phyloP scores from a whole-genome alignment of 148 eudicot genomes.

The Polygonum aviculare region DNA sequence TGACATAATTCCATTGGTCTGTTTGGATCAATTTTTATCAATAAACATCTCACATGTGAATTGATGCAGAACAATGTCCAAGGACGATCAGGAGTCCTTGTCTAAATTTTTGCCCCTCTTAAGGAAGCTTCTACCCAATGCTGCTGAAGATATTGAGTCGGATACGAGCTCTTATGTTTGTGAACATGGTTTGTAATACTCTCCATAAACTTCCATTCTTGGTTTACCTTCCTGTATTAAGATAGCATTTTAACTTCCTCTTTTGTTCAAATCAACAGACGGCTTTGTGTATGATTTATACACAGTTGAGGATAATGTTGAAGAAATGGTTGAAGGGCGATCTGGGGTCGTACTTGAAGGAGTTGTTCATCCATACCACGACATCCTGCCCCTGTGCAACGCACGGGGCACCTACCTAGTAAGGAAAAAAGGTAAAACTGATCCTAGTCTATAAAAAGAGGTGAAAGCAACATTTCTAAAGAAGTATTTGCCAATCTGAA shows the following conservation, averaged over 20 bases:
- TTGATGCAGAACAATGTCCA: conserved; percentile 21
- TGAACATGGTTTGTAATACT: conserved; percentile 32
- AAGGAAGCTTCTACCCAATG: conserved; percentile 64
- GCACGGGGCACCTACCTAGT: too few species aligned
- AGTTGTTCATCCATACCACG: too few species aligned
- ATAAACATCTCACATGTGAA: neutral
- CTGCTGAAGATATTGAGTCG: conserved; percentile 76
- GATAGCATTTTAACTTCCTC: neutral
- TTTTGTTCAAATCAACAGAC: conserved; percentile 10
- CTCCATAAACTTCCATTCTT: neutral
- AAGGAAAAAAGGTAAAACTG: too few species aligned
- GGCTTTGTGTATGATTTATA: conserved; percentile 72
- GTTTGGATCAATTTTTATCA: neutral
- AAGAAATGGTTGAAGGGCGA: conserved; percentile 34
- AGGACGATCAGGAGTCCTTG: conserved; percentile 62
- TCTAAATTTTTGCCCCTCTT: conserved; percentile 68
- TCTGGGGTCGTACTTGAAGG: too few species aligned
- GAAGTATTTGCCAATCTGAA: too few species aligned
- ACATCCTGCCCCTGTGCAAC: too few species aligned
- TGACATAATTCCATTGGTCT: conserved; percentile 1
- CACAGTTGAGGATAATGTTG: conserved; percentile 40
- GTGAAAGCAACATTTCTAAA: too few species aligned
- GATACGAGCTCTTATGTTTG: conserved; percentile 36
- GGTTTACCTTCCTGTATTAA: neutral
- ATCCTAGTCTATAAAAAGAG: too few species aligned